Conservation (phyloP, 106 monocot species). For the Dioscorea dumetorum region DNA sequence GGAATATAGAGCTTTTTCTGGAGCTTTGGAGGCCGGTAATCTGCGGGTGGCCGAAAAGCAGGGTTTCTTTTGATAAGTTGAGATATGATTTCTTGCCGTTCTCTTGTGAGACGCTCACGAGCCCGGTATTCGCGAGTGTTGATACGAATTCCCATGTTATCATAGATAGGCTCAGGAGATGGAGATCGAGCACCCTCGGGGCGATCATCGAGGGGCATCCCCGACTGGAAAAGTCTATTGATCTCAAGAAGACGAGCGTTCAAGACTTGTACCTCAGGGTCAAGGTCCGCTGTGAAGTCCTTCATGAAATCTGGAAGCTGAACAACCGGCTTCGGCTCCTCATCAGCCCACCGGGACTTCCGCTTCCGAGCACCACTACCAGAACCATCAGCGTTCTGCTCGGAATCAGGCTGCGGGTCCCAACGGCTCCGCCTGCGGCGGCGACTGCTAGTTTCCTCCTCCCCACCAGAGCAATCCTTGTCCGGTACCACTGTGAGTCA, state of each 20-base stretch:
- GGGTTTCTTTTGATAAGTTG: conserved; percentile 81
- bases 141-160: conserved; percentile 91
- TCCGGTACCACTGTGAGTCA: conserved; percentile 49
- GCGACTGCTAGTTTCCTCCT: conserved; percentile 59
- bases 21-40: conserved; percentile 92
- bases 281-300: conserved; percentile 79
- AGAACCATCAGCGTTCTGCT: conserved; percentile 21
- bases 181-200: conserved; percentile 86
- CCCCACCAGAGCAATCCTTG: conserved; percentile 56
- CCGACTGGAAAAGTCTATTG: conserved; percentile 66
- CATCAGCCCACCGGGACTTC: conserved; percentile 94
- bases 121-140: conserved; percentile 89
- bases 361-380: conserved; percentile 36
- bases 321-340: conserved; percentile 53
- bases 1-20: conserved; percentile 97
- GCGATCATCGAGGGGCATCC: conserved; percentile 61
- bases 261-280: conserved; percentile 87
- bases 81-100: conserved; percentile 86
- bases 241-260: conserved; percentile 74
- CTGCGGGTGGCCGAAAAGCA: conserved; percentile 86
- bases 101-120: conserved; percentile 63
- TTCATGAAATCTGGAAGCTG: conserved; percentile 97
- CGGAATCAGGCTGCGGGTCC: conserved; percentile 50
- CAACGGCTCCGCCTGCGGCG: conserved; percentile 85
- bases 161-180: conserved; percentile 90